Base-by-base conservation (phyloP, 108 stramenopile genomes). In the Skeletonema marinoi region DNA sequence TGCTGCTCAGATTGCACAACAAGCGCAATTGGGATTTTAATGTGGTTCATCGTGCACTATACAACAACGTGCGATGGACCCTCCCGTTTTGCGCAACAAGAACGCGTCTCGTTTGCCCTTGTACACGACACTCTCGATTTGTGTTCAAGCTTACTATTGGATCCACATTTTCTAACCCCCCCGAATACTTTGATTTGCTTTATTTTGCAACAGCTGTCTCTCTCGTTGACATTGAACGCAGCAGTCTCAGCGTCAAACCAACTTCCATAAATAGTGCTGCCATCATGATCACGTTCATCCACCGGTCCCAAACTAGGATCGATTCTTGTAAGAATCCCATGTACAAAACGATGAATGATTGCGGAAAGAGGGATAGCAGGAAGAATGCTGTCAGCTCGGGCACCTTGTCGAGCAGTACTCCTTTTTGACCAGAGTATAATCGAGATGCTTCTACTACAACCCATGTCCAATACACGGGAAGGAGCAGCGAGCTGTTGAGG, bases 101-200 rank as follows among this genome's bases (percentile, higher is more conserved):
- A 86, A 86, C 85, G 85, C 85, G 85, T 86, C 77, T 65, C 73
- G 21, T 80, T 86, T 86, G 85, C 85, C 85, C 81, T 83, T 83
- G 85, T 25, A 70, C 65, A 75, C 75, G 73, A 80, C 68, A 62
- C 48, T 64, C 66, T 44, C 65, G 65, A 73, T 85, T 77, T 70
- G 61, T 66, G 70, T 81, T 42, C 70, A 72, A 78, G 84, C 84
- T 85, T 85, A 81, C 80, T 73, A 64, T 62, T 58, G 58, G 80
- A 85, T 81, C 84, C 84, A 85, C 84, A 85, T 81, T 56, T 44
- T 68, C 48, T 68, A 9, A 56, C 54, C 19, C 5, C 2, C n/a
- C 36, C 36, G 6, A 36, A 36, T 51, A 51, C 4, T 42, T 13
- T 51, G 19, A 7, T 21, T 14, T 51, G 19, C 50, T 51, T 51